Percentiles rank a stretch among this genome's conserved stretches.
Conservation (phyloP, 2,329 filamentous ascomycete species). For the Fusarium penzigii region DNA sequence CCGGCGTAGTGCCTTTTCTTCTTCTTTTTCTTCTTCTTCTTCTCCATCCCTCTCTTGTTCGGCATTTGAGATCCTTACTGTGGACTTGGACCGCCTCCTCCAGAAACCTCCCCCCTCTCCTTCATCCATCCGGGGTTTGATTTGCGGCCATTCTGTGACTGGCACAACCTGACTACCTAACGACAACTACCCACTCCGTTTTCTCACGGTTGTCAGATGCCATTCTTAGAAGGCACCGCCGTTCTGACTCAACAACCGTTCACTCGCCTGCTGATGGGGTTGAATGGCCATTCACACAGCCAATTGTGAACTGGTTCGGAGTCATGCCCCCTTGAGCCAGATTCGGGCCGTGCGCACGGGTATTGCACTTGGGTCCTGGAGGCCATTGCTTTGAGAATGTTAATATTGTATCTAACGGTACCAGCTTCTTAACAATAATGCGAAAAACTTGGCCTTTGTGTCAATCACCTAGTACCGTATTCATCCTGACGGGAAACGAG, state of each 20-base stretch:
- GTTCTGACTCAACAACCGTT: not conserved
- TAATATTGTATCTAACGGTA: no score
- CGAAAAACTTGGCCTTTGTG: no score
- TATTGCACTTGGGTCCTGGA: constrained; percentile 1
- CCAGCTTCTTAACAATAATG: no score
- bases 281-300: constrained; percentile 6
- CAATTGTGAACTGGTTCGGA: not conserved
- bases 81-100: no score
- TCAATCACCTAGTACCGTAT: no score
- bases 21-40: not conserved
- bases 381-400: no score
- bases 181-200: not conserved
- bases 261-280: not conserved
- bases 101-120: not conserved
- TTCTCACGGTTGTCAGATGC: not conserved
- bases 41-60: constrained; percentile 10
- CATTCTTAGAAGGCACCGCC: not conserved
- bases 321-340: constrained; percentile 14
- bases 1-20: not conserved
- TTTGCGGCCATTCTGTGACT: no score
- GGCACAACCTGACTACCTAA: not conserved
- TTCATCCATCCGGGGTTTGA: not conserved
- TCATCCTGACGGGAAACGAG: no score
- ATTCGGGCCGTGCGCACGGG: constrained; percentile 28
- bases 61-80: constrained; percentile 9